Conservation (phyloP, 495 filamentous ascomycete genomes). For the Aspergillus bertholletiae region DNA sequence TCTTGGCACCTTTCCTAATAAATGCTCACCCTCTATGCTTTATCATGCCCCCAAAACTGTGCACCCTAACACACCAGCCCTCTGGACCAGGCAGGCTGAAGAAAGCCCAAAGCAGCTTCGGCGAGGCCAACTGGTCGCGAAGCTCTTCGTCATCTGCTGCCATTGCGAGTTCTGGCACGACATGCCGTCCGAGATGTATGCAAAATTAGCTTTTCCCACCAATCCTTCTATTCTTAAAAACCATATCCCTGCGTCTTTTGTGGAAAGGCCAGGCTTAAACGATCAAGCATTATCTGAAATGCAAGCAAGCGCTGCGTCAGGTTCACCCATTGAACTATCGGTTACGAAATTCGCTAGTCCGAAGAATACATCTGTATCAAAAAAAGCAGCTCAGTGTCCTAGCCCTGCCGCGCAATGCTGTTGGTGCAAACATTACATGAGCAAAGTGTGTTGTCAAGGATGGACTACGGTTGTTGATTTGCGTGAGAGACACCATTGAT, state of each 20-base stretch:
- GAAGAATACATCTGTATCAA: neutral
- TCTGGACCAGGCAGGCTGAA: conserved; percentile 4
- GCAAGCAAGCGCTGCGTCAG: neutral
- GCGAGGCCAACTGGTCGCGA: conserved; percentile 55
- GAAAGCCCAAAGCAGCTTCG: conserved; percentile 16
- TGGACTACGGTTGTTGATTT: conserved; percentile 69
- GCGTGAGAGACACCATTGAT: conserved; percentile 61
- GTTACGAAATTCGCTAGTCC: neutral
- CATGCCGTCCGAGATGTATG: conserved; percentile 70
- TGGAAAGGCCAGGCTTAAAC: neutral
- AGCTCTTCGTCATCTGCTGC: conserved; percentile 79
- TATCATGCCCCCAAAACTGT: neutral
- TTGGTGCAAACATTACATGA: conserved; percentile 79
- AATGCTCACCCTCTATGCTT: neutral
- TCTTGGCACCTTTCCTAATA: neutral
- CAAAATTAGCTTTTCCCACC: conserved; percentile 34
- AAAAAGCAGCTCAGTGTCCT: conserved; percentile 44
- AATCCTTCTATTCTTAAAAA: neutral
- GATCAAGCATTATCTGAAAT: neutral
- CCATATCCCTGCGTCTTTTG: neutral
- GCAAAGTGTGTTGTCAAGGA: conserved; percentile 64
- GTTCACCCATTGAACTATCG: neutral
- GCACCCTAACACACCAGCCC: neutral
- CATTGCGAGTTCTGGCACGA: conserved; percentile 80
- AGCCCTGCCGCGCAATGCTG: conserved; percentile 61